phyloP scores from a whole-genome alignment of 495 filamentous ascomycete genomes.

The Lepraria neglecta region DNA sequence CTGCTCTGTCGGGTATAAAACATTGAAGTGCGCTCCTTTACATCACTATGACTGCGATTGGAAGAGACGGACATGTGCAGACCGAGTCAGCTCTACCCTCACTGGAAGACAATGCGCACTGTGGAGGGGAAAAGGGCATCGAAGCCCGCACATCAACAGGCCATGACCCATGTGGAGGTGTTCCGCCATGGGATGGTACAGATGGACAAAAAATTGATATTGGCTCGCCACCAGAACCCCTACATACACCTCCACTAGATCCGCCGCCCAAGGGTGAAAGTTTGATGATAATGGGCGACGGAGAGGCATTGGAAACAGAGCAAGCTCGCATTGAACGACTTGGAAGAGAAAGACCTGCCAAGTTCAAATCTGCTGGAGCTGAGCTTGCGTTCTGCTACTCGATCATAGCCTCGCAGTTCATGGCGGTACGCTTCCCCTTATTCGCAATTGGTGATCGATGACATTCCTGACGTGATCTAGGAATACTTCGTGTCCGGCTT shows the following conservation, averaged over 20 bases:
- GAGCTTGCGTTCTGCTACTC: conserved; percentile 70
- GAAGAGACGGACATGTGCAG: too few relatives aligned
- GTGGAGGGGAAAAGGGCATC: too few relatives aligned
- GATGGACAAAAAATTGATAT: not conserved
- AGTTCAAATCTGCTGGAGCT: conserved; percentile 52
- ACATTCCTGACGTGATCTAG: conserved; percentile 24
- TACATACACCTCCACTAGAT: not conserved
- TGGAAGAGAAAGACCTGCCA: conserved; percentile 62
- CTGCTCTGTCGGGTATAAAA: too few relatives aligned
- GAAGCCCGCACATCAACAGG: too few relatives aligned
- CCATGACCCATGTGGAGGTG: too few relatives aligned
- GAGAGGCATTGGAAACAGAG: conserved; percentile 13
- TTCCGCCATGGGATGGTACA: too few relatives aligned
- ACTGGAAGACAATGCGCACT: too few relatives aligned
- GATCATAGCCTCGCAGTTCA: conserved; percentile 64
- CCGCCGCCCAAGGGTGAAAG: not conserved
- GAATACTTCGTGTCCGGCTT: conserved; percentile 86
- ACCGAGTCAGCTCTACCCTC: too few relatives aligned
- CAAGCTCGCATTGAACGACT: conserved; percentile 53
- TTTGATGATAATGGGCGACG: not conserved
- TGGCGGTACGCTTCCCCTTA: conserved; percentile 49
- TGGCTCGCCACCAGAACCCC: not conserved
- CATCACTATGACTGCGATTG: too few relatives aligned
- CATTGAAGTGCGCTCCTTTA: too few relatives aligned
- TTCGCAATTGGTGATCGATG: not conserved